phyloP scores from a whole-genome alignment of 2,329 filamentous ascomycete species.

The Aureobasidium lini region DNA sequence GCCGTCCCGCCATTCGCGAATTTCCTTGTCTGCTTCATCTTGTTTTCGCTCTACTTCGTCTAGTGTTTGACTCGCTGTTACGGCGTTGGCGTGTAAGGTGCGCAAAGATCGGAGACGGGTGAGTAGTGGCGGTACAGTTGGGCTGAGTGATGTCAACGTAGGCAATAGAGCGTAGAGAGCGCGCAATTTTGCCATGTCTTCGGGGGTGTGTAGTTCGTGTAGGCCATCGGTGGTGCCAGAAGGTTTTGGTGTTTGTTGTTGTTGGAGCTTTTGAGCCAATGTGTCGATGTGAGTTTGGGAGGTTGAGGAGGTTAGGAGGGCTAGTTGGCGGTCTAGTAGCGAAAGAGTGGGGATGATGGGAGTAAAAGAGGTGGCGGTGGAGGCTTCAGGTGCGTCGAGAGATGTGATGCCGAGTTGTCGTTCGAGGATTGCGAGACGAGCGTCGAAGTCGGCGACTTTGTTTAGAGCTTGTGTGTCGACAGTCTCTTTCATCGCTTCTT shows the following conservation, averaged over 20 bases:
- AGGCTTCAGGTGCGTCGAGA: conserved; percentile 51
- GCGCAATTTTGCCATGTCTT: conserved; percentile 81
- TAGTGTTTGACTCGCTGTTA: conserved; percentile 68
- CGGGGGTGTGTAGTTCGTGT: conserved; percentile 34
- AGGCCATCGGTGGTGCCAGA: conserved; percentile 18
- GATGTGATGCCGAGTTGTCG: conserved; percentile 71
- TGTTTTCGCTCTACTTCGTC: conserved; percentile 72
- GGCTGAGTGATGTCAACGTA: conserved; percentile 78
- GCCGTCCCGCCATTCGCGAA: conserved; percentile 78
- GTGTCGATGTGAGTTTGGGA: conserved; percentile 66
- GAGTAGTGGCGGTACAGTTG: conserved; percentile 75
- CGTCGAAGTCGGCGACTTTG: conserved; percentile 82
- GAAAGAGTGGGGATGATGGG: conserved; percentile 79
- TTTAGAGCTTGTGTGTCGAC: conserved; percentile 55
- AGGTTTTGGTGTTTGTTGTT: conserved; percentile 19
- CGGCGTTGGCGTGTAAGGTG: conserved; percentile 79
- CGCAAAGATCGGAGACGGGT: conserved; percentile 78
- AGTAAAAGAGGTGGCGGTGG: conserved; percentile 39
- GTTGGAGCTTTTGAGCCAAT: conserved; percentile 58
- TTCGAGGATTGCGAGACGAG: conserved; percentile 70
- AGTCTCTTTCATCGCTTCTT: neutral
- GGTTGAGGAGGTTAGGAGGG: conserved; percentile 59
- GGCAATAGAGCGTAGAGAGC: conserved; percentile 82
- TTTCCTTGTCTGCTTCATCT: conserved; percentile 71
- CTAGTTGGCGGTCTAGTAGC: conserved; percentile 71